Conservation (phyloP, 2,329 filamentous ascomycete genomes). For the Colletotrichum sidae region DNA sequence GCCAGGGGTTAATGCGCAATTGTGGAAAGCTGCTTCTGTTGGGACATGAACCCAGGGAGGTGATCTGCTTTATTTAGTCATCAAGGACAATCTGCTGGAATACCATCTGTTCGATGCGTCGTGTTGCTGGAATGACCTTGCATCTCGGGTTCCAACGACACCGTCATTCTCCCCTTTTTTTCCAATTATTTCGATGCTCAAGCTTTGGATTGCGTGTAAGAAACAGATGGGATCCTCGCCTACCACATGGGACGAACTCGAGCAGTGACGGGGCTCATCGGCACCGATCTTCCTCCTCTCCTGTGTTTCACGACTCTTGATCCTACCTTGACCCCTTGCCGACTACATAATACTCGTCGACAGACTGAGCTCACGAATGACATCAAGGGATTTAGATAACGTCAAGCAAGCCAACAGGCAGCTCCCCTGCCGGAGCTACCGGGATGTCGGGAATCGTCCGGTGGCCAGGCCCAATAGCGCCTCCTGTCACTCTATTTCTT, state of each 20-base stretch:
- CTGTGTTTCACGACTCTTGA: slow-evolving; percentile 21
- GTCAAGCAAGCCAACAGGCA: slow-evolving; percentile 16
- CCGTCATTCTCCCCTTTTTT: slow-evolving; percentile 1
- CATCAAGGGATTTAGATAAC: slow-evolving; percentile 4
- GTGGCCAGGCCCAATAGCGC: slow-evolving; percentile 28
- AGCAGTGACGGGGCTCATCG: slow-evolving; percentile 22
- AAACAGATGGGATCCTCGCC: slow-evolving; percentile 12
- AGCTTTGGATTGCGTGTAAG: slow-evolving; percentile 10
- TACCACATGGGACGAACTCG: slow-evolving; percentile 20
- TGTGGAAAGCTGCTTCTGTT: slow-evolving; percentile 12
- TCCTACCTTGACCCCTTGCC: background rate
- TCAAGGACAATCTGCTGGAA: background rate
- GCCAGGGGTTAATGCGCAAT: background rate
- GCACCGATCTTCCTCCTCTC: slow-evolving; percentile 12
- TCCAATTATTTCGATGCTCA: slow-evolving; percentile 4
- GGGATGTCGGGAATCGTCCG: slow-evolving; percentile 17
- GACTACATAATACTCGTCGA: background rate
- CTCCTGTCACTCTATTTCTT: slow-evolving; percentile 21
- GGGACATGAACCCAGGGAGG: background rate
- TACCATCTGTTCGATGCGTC: background rate
- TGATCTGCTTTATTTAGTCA: slow-evolving; percentile 1
- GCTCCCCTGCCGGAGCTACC: slow-evolving; percentile 7
- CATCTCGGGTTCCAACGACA: background rate
- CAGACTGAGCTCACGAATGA: slow-evolving; percentile 3
- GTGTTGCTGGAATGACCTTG: slow-evolving; percentile 1